Percentiles rank a stretch among this genome's conserved stretches.
Evolutionary conservation across 202 grass and related monocot species (phyloP).

Genomic region (Schoenoplectus triqueter): DNA sequence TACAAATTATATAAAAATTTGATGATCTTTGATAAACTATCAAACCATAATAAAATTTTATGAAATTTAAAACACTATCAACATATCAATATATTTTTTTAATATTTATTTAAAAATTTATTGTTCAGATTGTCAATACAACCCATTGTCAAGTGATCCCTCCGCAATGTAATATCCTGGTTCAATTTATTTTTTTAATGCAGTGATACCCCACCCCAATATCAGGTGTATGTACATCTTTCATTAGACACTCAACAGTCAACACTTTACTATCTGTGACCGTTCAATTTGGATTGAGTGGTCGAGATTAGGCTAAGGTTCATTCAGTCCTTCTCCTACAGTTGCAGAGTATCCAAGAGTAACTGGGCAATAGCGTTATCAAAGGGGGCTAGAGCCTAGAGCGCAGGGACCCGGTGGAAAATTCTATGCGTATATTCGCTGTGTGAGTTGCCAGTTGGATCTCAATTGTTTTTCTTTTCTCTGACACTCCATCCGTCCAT

Average conservation of each 20-base stretch:
- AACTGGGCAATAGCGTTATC: not conserved
- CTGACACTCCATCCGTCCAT: not conserved
- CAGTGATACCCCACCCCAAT: not conserved
- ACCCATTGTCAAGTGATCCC: too few relatives aligned
- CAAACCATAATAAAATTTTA: too few relatives aligned
- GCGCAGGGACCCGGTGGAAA: not conserved
- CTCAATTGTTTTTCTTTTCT: not conserved
- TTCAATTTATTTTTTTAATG: not conserved
- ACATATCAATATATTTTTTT: too few relatives aligned
- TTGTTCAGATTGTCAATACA: too few relatives aligned
- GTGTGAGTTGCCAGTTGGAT: not conserved
- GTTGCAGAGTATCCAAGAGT: not conserved
- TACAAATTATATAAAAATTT: too few relatives aligned
- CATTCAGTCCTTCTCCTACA: not conserved
- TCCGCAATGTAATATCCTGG: not conserved
- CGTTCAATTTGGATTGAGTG: not conserved
- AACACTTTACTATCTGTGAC: not conserved
- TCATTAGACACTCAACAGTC: not conserved
- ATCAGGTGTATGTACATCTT: not conserved
- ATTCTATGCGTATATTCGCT: slow-evolving; percentile 27
- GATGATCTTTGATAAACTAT: too few relatives aligned
- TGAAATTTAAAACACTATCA: too few relatives aligned
- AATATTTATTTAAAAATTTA: too few relatives aligned
- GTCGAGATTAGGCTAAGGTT: not conserved
- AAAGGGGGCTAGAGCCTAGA: not conserved